Evolutionary conservation across 208 protist genomes (phyloP), one percentile per base, ranked within the genome.

Genomic region (Acanthamoeba quina): DNA sequence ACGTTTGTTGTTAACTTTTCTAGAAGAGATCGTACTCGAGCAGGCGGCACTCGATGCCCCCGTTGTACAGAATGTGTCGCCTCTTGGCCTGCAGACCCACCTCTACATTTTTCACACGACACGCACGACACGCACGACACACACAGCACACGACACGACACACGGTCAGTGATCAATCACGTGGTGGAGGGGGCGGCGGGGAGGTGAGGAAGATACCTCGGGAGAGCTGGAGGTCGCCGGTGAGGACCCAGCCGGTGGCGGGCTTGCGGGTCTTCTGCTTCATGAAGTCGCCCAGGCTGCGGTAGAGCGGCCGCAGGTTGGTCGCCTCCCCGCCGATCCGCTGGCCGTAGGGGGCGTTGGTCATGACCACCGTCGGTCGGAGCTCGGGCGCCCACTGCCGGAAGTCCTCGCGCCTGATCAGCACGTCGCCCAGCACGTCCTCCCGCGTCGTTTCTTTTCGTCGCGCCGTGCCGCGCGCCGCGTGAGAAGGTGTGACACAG

Each of bases 271-370:
- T 78, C 70, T 78, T 19, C 37, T 78, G 21, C 70, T 78, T 78
- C 70, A 78, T 52, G 37, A 41, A 78, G 70, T 78, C 70, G 70
- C 70, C 70, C 37, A 78, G 70, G 29, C 70, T 78, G 7, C 70
- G 70, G 41, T 78, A 78, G 31, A 78, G 70, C 37, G 70, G 70
- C 41, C 26, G 70, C 13, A 78, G 70, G 70, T n/a, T 78, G 70
- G 70, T 19, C 29, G 70, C 37, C 37, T 78, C 70, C 1, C 78
- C 52, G 49, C 52, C 52, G 41, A 86, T 54, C 47, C 78, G 78
- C 52, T 86, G 49, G 49, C 78, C 78, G 21, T 86, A 86, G 26
- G 78, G 78, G 26, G 78, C 49, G 52, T 86, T 86, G 52, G 78
- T 86, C 29, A 86, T 26, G 26, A 86, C 29, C 24, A 86, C 4